Evolutionary conservation across 345 rosid genomes (phyloP), one percentile per base, ranked within the genome.

Genomic region (Turnera subulata): DNA sequence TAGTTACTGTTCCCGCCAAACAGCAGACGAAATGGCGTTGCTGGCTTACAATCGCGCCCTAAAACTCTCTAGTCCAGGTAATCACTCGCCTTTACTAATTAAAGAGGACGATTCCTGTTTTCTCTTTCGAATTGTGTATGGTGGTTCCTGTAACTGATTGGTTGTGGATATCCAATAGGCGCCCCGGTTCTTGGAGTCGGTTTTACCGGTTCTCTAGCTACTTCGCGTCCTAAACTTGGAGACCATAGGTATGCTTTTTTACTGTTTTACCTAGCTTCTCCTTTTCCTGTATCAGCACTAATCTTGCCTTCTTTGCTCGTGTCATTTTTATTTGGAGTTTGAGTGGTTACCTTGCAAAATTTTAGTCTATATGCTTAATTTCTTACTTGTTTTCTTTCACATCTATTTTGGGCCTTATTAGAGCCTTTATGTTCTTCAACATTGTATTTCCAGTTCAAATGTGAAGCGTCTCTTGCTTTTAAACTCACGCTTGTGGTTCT

Each of bases 11-110:
- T 71, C 82, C 72, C 68, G 58, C 62, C 80, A 77, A 59, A 74
- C 81, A 23, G 82, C 96, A 0, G 82, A 68, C 56, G 84, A 79
- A 29, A 75, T 93, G 96, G 91, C 97, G 58, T 71, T 82, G 56
- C 59, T 84, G 62, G 97, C 99, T 39, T 93, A 86, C 62, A 87
- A 87, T 60, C 96, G 96, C 5, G 96, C 86, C 4, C 91, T 93
- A 64, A 83, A 82, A 82, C 90, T 89, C 35, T 83, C 91, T 52
- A 75, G 56, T 6, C 80, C 92, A 76, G 97, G 99, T 91, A 17
- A 26, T 46, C 25, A 49, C 48, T 16, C 43, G 13, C 1, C 39
- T 42, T 16, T 15, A 16, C 0, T 37, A 50, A 50, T 50, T 50
- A 5, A 15, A n/a, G n/a, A n/a, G 32, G 11, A 20, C 11, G 52